phyloP scores from a whole-genome alignment of 805 yeast genomes.

The Wickerhamomyces strasburgensis region DNA sequence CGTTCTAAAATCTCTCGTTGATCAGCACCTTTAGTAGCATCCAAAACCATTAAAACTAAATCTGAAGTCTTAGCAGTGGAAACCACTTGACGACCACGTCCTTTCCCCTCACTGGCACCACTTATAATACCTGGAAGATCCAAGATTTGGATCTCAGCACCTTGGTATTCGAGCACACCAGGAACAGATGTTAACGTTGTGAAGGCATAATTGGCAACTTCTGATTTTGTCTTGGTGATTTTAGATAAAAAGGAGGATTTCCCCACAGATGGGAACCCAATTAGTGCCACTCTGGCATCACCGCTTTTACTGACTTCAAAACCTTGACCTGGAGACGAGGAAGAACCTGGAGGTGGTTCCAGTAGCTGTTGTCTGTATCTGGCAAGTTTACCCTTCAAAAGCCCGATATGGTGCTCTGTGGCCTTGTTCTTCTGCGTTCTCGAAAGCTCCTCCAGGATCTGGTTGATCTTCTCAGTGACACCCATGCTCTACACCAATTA shows the following conservation, averaged over 20 bases:
- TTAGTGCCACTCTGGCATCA: constrained; percentile 90
- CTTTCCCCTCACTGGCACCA: constrained; percentile 96
- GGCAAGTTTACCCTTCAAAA: constrained; percentile 91
- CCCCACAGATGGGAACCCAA: constrained; percentile 98
- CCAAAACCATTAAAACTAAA: constrained; percentile 85
- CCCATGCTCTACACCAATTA: no score
- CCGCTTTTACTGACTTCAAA: constrained; percentile 95
- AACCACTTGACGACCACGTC: constrained; percentile 95
- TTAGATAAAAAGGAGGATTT: constrained; percentile 86
- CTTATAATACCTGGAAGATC: constrained; percentile 96
- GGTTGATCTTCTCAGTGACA: constrained; percentile 17
- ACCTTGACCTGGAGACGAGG: constrained; percentile 69
- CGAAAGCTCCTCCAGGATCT: constrained; percentile 72
- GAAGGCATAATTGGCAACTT: constrained; percentile 91
- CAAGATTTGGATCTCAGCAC: constrained; percentile 96
- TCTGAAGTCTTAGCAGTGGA: constrained; percentile 96
- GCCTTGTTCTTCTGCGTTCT: constrained; percentile 97
- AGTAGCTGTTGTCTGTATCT: constrained; percentile 84
- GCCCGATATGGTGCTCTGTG: constrained; percentile 93
- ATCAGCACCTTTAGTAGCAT: constrained; percentile 90
- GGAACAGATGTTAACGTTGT: constrained; percentile 96
- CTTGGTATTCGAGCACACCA: constrained; percentile 90
- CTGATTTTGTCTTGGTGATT: constrained; percentile 90
- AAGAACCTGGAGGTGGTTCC: constrained; percentile 75
- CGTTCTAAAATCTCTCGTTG: constrained; percentile 82